Evolutionary conservation across 208 protist genomes (phyloP).

Genomic region (Wallacemonas sp.): DNA sequence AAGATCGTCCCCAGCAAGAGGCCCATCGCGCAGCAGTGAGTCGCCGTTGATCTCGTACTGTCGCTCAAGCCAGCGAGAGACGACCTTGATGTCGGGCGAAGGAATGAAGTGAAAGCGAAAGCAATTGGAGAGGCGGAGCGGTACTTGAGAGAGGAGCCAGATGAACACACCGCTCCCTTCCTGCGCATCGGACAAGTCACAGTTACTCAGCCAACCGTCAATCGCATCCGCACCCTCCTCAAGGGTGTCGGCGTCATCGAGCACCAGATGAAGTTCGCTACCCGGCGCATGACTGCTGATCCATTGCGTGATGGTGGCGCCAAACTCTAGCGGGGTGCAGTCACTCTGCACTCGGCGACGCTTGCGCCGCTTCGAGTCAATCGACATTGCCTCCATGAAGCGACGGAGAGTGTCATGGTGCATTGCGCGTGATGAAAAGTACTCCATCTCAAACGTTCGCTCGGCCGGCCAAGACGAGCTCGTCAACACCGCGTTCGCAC

Average conservation of each 20-base stretch:
- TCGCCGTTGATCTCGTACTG: slow-evolving; percentile 21
- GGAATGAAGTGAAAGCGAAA: slow-evolving; percentile 79
- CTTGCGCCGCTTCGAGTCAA: slow-evolving; percentile 11
- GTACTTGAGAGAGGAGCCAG: slow-evolving; percentile 77
- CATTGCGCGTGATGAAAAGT: slow-evolving; percentile 8
- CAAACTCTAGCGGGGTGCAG: slow-evolving; percentile 55
- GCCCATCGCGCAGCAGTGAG: neutral
- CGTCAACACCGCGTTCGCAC: neutral
- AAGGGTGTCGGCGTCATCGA: slow-evolving; percentile 80
- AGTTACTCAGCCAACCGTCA: slow-evolving; percentile 61
- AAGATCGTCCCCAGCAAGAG: neutral
- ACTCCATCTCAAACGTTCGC: slow-evolving; percentile 6
- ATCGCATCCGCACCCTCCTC: slow-evolving; percentile 39
- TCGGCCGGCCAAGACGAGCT: neutral
- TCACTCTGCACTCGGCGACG: slow-evolving; percentile 37
- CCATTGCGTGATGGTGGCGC: slow-evolving; percentile 52
- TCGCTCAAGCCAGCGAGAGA: slow-evolving; percentile 48
- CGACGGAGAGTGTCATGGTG: slow-evolving; percentile 12
- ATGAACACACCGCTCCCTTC: slow-evolving; percentile 38
- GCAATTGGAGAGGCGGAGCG: slow-evolving; percentile 63
- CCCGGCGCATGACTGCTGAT: slow-evolving; percentile 34
- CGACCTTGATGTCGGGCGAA: slow-evolving; percentile 27
- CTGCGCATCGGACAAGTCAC: slow-evolving; percentile 16
- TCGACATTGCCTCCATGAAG: slow-evolving; percentile 8
- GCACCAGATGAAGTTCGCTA: slow-evolving; percentile 78